Conservation (phyloP, 2,329 filamentous ascomycete genomes). For the Aspergillus hiratsukae region DNA sequence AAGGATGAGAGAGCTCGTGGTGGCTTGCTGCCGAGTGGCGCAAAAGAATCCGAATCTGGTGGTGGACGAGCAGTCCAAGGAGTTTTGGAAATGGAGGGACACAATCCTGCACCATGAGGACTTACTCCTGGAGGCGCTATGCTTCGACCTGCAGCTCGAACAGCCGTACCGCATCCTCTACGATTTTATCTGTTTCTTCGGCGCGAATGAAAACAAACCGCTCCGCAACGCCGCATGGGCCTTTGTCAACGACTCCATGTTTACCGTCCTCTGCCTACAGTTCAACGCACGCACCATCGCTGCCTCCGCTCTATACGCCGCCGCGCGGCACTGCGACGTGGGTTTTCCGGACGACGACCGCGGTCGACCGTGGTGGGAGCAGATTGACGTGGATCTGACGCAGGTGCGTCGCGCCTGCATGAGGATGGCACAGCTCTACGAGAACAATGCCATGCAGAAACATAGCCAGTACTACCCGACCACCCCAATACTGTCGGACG, state of each 20-base stretch:
- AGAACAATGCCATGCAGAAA: conserved; percentile 40
- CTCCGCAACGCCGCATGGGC: conserved; percentile 86
- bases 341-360: conserved; percentile 69
- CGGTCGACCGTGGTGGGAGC: conserved; percentile 83
- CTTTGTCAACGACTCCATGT: conserved; percentile 84
- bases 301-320: conserved; percentile 80
- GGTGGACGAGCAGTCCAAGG: conserved; percentile 94
- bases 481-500: conserved; percentile 29
- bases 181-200: conserved; percentile 69
- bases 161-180: conserved; percentile 83
- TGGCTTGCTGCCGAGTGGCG: conserved; percentile 88
- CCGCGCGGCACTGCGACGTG: conserved; percentile 67
- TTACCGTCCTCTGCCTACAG: conserved; percentile 78
- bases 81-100: conserved; percentile 97
- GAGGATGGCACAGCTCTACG: conserved; percentile 60
- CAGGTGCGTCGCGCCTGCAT: conserved; percentile 70
- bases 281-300: conserved; percentile 77
- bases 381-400: conserved; percentile 64
- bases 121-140: conserved; percentile 82
- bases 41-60: conserved; percentile 88
- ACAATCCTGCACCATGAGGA: conserved; percentile 91
- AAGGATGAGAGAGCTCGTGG: conserved; percentile 91
- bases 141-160: conserved; percentile 88
- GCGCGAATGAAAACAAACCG: conserved; percentile 71
- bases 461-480: conserved; percentile 42